phyloP scores from a whole-genome alignment of 139 green algal genomes.

The Chara braunii region DNA sequence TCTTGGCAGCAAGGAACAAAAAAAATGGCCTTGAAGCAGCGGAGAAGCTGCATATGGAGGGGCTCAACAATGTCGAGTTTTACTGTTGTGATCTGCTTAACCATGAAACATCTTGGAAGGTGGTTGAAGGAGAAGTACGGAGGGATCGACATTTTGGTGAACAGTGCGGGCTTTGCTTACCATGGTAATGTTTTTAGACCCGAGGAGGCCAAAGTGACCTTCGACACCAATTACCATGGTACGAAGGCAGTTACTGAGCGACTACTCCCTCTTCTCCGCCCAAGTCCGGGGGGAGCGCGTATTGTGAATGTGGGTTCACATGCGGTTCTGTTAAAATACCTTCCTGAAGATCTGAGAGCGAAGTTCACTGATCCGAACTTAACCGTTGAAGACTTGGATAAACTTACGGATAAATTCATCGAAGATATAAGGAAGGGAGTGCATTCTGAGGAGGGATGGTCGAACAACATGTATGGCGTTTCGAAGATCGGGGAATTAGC shows the following conservation, averaged over 20 bases:
- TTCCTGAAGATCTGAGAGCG: slow-evolving; percentile 1
- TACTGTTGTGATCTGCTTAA: background rate
- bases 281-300: slow-evolving; percentile 11
- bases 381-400: slow-evolving; percentile 11
- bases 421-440: slow-evolving; percentile 8
- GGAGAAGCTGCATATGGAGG: slow-evolving; percentile 32
- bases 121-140: slow-evolving; percentile 38
- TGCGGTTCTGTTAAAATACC: slow-evolving; percentile 20
- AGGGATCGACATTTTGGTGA: slow-evolving; percentile 40
- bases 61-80: slow-evolving; percentile 26
- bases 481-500: slow-evolving; percentile 35
- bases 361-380: slow-evolving; percentile 30
- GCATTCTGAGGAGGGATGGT: slow-evolving; percentile 32
- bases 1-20: slow-evolving; percentile 26
- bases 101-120: slow-evolving; percentile 10
- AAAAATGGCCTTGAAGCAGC: slow-evolving; percentile 24
- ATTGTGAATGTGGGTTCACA: slow-evolving; percentile 32
- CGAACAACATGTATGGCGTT: slow-evolving; percentile 39
- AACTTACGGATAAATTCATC: slow-evolving; percentile 36
- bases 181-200: slow-evolving; percentile 41
- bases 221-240: slow-evolving; percentile 38
- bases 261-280: slow-evolving; percentile 32
- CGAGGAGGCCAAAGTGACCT: slow-evolving; percentile 32
- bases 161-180: slow-evolving; percentile 46
- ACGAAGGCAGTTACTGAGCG: slow-evolving; percentile 30